These are phyloP conservation scores for Nakataea oryzae DNA, from an alignment of 2,329 filamentous ascomycete species.

Conservation along the genomic window DNA sequence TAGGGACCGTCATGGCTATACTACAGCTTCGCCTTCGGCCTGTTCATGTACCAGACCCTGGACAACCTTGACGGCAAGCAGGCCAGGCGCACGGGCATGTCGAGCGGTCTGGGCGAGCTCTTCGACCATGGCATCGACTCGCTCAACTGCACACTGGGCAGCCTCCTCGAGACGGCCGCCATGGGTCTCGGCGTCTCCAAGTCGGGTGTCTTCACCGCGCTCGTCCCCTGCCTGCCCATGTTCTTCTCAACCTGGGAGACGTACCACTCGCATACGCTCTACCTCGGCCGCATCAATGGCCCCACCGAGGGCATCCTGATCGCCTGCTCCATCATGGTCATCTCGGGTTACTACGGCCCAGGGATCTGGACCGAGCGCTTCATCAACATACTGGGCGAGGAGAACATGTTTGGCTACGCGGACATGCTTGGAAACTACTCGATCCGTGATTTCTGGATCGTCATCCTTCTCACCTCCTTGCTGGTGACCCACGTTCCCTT, in stretches of 20 bases:
- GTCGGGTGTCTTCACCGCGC: conserved; percentile 80
- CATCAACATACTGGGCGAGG: conserved; percentile 54
- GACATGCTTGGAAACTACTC: conserved; percentile 57
- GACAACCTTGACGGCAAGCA: conserved; percentile 99
- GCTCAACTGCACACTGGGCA: conserved; percentile 90
- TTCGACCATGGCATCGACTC: conserved; percentile 99
- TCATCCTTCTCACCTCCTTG: conserved; percentile 54
- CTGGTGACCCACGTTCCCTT: conserved; percentile 72
- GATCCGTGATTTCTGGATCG: conserved; percentile 84
- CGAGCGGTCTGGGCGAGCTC: conserved; percentile 86
- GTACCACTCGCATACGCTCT: conserved; percentile 95
- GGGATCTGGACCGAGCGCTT: conserved; percentile 76
- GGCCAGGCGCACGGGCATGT: conserved; percentile 86
- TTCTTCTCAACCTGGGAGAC: conserved; percentile 99
- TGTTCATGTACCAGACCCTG: conserved; percentile 99
- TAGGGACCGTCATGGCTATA: conserved; percentile 86
- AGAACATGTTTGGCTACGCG: conserved; percentile 33
- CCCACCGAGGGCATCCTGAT: conserved; percentile 92
- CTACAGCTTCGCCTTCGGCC: conserved; percentile 86
- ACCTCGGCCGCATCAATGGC: conserved; percentile 92
- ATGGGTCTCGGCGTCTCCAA: conserved; percentile 83
- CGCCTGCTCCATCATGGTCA: conserved; percentile 74
- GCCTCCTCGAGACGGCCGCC: conserved; percentile 80
- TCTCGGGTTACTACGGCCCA: conserved; percentile 81
- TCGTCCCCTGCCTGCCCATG: conserved; percentile 91